Conservation (phyloP, 768 basidiomycete species). For the Terana coerulea region DNA sequence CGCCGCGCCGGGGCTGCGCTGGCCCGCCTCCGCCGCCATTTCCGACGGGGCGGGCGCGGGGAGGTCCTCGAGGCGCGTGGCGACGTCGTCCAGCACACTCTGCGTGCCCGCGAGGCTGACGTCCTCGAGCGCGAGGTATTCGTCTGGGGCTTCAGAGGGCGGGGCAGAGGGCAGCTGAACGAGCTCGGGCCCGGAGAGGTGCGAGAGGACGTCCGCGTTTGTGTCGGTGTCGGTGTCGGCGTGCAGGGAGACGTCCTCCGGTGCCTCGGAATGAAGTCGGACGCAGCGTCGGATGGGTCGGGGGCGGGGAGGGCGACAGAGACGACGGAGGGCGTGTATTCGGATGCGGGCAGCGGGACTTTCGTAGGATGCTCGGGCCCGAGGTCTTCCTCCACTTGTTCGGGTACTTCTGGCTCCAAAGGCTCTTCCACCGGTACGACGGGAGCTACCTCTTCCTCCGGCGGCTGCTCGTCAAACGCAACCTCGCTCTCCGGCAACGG, state of each 20-base stretch:
- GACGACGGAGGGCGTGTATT: background rate
- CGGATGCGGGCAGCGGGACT: background rate
- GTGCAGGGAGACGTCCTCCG: too few species aligned
- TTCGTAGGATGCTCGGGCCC: background rate
- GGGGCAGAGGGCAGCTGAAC: background rate
- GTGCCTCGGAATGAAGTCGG: too few species aligned
- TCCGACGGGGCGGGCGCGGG: background rate
- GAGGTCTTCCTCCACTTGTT: background rate
- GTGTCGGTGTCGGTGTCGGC: too few species aligned
- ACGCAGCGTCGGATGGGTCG: background rate
- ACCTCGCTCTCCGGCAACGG: too few species aligned
- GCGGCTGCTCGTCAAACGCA: background rate
- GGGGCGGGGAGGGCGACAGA: background rate
- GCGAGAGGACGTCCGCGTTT: constrained; percentile 1
- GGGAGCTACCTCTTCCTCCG: background rate
- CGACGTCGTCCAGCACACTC: background rate
- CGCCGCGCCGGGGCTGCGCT: background rate
- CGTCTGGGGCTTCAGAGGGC: background rate
- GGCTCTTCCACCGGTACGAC: background rate
- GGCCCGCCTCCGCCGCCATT: background rate
- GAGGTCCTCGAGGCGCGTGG: background rate
- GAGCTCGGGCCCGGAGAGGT: constrained; percentile 4
- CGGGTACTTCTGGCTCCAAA: background rate
- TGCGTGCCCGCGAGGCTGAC: background rate
- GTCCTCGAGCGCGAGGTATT: background rate